Base-by-base conservation (phyloP, 2,329 filamentous ascomycete species). In the Pyricularia sp. region DNA sequence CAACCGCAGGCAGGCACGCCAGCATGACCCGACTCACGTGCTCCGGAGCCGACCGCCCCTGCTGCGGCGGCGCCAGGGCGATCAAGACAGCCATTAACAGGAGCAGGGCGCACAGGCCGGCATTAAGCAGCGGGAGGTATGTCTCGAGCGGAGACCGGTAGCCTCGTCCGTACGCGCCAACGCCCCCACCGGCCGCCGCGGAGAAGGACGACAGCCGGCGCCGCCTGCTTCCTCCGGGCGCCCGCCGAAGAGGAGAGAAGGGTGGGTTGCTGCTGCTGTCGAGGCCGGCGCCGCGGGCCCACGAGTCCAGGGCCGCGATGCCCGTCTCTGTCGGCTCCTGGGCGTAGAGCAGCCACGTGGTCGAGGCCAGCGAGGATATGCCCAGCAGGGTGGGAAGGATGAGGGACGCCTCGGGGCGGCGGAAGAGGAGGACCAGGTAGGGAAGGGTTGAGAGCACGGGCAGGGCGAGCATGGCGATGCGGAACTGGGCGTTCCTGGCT, bases 341-440 rank as follows among this genome's bases (percentile, higher is more conserved):
- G 55, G 77, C 79, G 72, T 84, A 81, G 0, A 92, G 80, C 1
- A 88, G 82, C 76, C 86, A 92, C 0, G 85, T 83, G 3, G 88
- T 91, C 2, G 84, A 84, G 23, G 83, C 79, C 23, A 93, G 83
- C 28, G 87, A 90, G 0, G 86, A 84, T n/a, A 92, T 80, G 64
- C 84, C 82, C 2, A 92, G 81, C 5, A 91, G 71, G 42, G 84
- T 79, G 63, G 85, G 76, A 7, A 87, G 75, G 20, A 71, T 12
- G 76, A 70, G 55, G 74, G 33, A 69, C 72, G 72, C 80, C 68
- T 68, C 68, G 71, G 72, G 77, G 68, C 68, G 72, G 70, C 7
- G 74, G 75, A 3, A 70, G 75, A 30, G 75, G 66, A 64, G 70
- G 28, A 71, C 33, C 72, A 71, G 31, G 77, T 73, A 74, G 69